phyloP scores from a whole-genome alignment of 2,329 filamentous ascomycete genomes.

The Pseudovirgaria hyperparasitica region DNA sequence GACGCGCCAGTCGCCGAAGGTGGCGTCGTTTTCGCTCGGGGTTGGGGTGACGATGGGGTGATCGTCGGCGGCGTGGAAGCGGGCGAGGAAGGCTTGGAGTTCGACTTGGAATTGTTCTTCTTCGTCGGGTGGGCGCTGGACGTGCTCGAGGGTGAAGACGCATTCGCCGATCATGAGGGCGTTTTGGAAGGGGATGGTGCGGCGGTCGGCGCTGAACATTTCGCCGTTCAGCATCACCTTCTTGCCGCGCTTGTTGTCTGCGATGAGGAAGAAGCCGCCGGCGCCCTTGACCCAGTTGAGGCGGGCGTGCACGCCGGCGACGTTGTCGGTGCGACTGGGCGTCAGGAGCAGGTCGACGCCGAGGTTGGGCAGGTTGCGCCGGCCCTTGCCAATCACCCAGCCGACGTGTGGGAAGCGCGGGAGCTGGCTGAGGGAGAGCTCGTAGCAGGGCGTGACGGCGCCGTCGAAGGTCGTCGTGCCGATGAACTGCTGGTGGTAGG shows the following conservation, averaged over 20 bases:
- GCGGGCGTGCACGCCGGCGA: not conserved
- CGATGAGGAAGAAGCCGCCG: conserved; percentile 1
- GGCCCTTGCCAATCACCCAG: conserved; percentile 1
- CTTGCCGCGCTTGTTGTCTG: not conserved
- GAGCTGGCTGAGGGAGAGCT: not conserved
- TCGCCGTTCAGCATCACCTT: not conserved
- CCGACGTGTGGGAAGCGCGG: not conserved
- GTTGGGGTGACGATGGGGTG: not conserved
- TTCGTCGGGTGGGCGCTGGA: not conserved
- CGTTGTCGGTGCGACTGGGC: not conserved
- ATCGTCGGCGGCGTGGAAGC: too few species aligned
- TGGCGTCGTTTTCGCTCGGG: conserved; percentile 3
- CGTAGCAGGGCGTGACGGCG: not conserved
- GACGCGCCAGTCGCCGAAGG: conserved; percentile 2
- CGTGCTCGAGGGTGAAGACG: conserved; percentile 1
- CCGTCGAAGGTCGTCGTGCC: not conserved
- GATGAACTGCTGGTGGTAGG: not conserved
- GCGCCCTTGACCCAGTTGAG: conserved; percentile 1
- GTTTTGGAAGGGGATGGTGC: conserved; percentile 1
- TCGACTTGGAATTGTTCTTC: conserved; percentile 1
- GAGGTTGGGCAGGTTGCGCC: not conserved
- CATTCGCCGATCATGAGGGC: conserved; percentile 1
- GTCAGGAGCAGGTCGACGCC: not conserved
- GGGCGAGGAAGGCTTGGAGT: not conserved
- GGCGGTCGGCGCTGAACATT: not conserved